Conservation (phyloP, 495 filamentous ascomycete genomes). For the Talaromyces stipitatus region DNA sequence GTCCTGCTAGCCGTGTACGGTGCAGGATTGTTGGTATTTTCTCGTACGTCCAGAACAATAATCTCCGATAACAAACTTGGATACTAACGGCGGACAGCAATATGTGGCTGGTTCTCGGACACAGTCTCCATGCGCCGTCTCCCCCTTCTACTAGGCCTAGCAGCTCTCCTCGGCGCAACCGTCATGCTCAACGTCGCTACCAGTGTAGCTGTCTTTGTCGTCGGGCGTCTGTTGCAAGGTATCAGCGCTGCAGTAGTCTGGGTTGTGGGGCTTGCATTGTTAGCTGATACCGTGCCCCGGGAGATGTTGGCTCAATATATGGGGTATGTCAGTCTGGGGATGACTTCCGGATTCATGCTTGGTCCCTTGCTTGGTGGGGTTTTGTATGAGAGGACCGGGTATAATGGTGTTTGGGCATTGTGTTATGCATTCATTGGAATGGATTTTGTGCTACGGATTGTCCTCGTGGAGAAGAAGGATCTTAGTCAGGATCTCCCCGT, state of each 20-base stretch:
- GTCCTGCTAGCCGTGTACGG: conserved; percentile 7
- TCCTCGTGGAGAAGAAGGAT: conserved; percentile 56
- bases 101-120: conserved; percentile 9
- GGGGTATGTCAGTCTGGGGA: conserved; percentile 28
- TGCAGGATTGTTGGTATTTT: conserved; percentile 2
- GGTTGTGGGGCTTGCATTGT: conserved; percentile 53
- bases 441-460: conserved; percentile 56
- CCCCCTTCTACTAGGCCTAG: conserved; percentile 52
- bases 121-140: conserved; percentile 31
- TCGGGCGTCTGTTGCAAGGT: conserved; percentile 56
- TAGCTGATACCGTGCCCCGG: conserved; percentile 51
- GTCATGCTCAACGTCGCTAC: conserved; percentile 46
- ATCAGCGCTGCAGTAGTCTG: conserved; percentile 55
- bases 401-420: conserved; percentile 52
- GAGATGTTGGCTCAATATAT: conserved; percentile 50
- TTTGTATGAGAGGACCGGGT: conserved; percentile 51
- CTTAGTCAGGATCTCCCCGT: not conserved
- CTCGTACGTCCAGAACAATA: too few relatives aligned
- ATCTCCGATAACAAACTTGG: not conserved
- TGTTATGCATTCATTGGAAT: conserved; percentile 48
- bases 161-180: conserved; percentile 48
- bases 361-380: conserved; percentile 55
- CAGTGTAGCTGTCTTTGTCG: conserved; percentile 40
- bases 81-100: not conserved
- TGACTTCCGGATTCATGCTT: conserved; percentile 25